These are phyloP conservation scores for Spathaspora gorwiae DNA, from an alignment of 805 yeast genomes.

Conservation along the genomic window DNA sequence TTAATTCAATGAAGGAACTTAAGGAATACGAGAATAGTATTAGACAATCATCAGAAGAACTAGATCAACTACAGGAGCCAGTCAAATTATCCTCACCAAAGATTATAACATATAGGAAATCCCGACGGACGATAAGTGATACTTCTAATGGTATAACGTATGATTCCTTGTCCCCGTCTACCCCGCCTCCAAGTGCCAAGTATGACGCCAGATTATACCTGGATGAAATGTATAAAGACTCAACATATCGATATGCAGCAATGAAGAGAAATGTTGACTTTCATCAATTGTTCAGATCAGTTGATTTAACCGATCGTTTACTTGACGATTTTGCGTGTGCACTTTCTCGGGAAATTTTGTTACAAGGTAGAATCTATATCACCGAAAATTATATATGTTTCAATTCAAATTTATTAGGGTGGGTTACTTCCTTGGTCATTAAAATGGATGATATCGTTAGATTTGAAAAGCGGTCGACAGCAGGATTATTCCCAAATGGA, in stretches of 20 bases:
- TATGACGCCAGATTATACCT: constrained; percentile 46
- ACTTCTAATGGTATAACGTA: background rate
- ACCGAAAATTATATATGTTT: constrained; percentile 78
- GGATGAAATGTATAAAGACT: constrained; percentile 54
- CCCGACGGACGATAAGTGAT: constrained; percentile 29
- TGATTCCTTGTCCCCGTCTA: constrained; percentile 3
- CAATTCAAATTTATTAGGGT: constrained; percentile 81
- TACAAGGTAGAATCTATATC: constrained; percentile 84
- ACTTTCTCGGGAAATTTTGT: constrained; percentile 73
- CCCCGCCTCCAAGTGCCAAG: constrained; percentile 12
- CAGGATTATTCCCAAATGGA: constrained; percentile 88
- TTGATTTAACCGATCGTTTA: constrained; percentile 66
- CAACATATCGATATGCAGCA: constrained; percentile 62
- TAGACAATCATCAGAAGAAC: background rate
- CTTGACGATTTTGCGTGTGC: constrained; percentile 91
- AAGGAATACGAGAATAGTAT: background rate
- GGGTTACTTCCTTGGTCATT: constrained; percentile 79
- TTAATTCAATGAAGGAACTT: background rate
- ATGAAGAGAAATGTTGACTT: constrained; percentile 65
- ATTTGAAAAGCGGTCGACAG: constrained; percentile 80
- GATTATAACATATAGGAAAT: constrained; percentile 35
- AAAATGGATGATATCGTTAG: constrained; percentile 65
- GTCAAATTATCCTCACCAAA: constrained; percentile 23
- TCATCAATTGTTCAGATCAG: constrained; percentile 64
- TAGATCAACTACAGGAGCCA: background rate